Evolutionary conservation across 1,139 yeast genomes (phyloP).

Genomic region (Kluyveromyces marxianus): DNA sequence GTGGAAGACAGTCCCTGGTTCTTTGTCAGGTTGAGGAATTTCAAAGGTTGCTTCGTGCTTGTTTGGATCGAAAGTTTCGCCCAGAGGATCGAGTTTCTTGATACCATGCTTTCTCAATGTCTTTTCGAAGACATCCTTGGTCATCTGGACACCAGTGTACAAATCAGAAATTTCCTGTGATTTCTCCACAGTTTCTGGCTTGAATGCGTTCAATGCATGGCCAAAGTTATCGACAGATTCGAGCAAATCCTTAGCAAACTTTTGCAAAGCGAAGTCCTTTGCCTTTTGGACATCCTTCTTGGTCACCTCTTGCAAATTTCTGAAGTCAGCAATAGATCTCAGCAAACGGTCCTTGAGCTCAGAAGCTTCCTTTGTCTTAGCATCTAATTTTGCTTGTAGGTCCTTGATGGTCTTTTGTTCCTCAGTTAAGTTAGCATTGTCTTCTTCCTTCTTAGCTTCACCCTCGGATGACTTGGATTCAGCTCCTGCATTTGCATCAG

Average conservation of each 20-base stretch:
- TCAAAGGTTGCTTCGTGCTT: slow-evolving; percentile 91
- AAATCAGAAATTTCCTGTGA: slow-evolving; percentile 65
- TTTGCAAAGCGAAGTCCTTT: slow-evolving; percentile 84
- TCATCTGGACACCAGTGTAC: slow-evolving; percentile 88
- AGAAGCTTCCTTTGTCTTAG: slow-evolving; percentile 74
- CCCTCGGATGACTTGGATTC: no score
- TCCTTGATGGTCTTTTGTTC: slow-evolving; percentile 31
- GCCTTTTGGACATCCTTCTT: slow-evolving; percentile 83
- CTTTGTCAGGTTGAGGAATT: slow-evolving; percentile 79
- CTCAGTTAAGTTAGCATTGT: slow-evolving; percentile 13
- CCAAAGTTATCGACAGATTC: slow-evolving; percentile 89
- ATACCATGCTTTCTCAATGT: slow-evolving; percentile 78
- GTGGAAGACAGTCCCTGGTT: slow-evolving; percentile 87
- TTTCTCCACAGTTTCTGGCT: slow-evolving; percentile 47
- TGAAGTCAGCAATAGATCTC: slow-evolving; percentile 85
- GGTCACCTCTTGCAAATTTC: slow-evolving; percentile 86
- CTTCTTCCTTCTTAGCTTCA: slow-evolving; percentile 10
- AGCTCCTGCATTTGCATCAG: slow-evolving; percentile 6
- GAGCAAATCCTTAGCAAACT: slow-evolving; percentile 83
- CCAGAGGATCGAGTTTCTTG: slow-evolving; percentile 72
- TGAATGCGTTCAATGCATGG: slow-evolving; percentile 75
- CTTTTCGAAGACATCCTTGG: slow-evolving; percentile 78
- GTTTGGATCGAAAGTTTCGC: slow-evolving; percentile 85
- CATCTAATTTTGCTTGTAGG: slow-evolving; percentile 47
- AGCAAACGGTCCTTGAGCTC: slow-evolving; percentile 77